Base-by-base conservation (phyloP, 345 rosid species). In the Acer yangbiense region DNA sequence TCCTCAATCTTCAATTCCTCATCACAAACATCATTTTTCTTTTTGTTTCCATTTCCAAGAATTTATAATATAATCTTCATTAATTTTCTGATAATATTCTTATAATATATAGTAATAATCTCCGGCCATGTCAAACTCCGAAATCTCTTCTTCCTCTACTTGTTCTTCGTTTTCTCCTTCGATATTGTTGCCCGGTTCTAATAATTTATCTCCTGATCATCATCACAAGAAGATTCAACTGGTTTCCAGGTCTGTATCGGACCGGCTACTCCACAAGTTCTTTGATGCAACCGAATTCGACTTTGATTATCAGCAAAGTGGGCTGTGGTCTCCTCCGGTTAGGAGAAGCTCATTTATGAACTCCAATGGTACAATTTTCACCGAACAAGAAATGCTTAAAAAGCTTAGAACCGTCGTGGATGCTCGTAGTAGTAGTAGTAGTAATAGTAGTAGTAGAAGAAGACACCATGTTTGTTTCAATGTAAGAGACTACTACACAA, bases 241-340 rank as follows among this genome's bases (percentile, higher is more conserved):
- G 6, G 97, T 92, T 27, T 66, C 94, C 3, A 89, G 85, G 81
- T 76, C 82, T 2, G 89, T 89, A n/a, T 92, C 97, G 13, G 90
- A 92, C 81, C 46, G 80, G 61, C 88, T 92, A 52, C 93, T 90
- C 0, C 57, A 84, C 0, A 92, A 92, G 79, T 92, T 89, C 82
- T 87, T 67, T 54, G 94, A 92, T 71, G 92, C 83, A 14, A 85
- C 85, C 9, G 91, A 88, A 65, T 93, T 78, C 21, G 88, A 87
- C 67, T 93, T 93, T 64, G 94, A 93, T 77, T 85, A 86, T 54
- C 80, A 82, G 78, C 69, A 71, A 52, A 93, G 97, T 17, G 93
- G 88, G 21, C 46, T 93, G 52, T 93, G 97, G 97, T 93, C 97
- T 83, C 97, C 97, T 46, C 93, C 93, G 0, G 63, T 93, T 75